phyloP scores from a whole-genome alignment of 192 early-diverging fungal genomes.

The Entomortierella chlamydospora region DNA sequence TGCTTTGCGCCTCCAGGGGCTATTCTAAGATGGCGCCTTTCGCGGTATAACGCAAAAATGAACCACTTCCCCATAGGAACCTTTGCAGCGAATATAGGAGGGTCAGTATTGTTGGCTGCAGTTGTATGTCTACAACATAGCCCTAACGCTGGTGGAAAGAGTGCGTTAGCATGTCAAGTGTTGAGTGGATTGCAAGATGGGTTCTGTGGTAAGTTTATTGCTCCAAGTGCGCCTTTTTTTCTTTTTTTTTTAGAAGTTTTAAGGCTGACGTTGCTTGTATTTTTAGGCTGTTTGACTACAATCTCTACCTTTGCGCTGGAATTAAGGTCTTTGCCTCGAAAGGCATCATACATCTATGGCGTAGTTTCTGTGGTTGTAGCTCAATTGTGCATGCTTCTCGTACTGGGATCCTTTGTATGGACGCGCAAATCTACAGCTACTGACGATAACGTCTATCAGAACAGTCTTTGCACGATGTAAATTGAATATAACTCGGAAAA shows the following conservation, averaged over 20 bases:
- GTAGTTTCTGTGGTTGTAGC: constrained; percentile 41
- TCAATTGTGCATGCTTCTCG: constrained; percentile 53
- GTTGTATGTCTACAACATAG: constrained; percentile 55
- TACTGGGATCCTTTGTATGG: constrained; percentile 60
- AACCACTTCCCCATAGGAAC: constrained; percentile 63
- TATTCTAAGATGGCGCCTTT: constrained; percentile 62
- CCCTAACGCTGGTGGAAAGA: constrained; percentile 16
- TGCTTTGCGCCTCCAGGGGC: constrained; percentile 65
- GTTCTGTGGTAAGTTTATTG: constrained; percentile 67
- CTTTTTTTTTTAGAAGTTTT: background rate
- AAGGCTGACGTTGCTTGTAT: too few relatives aligned
- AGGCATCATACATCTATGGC: constrained; percentile 50
- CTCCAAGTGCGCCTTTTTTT: too few relatives aligned
- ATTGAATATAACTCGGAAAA: background rate
- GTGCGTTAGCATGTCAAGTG: constrained; percentile 43
- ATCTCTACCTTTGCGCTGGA: constrained; percentile 60
- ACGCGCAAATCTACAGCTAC: constrained; percentile 26
- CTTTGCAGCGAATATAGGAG: constrained; percentile 61
- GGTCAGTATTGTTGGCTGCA: constrained; percentile 56
- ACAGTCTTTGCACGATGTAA: constrained; percentile 10
- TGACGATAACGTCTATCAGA: constrained; percentile 12
- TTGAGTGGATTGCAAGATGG: constrained; percentile 62
- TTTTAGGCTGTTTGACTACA: constrained; percentile 55
- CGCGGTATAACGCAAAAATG: constrained; percentile 50
- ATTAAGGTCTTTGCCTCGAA: constrained; percentile 34